Conservation (phyloP, 2,329 filamentous ascomycete species). For the Claviceps fusiformis region DNA sequence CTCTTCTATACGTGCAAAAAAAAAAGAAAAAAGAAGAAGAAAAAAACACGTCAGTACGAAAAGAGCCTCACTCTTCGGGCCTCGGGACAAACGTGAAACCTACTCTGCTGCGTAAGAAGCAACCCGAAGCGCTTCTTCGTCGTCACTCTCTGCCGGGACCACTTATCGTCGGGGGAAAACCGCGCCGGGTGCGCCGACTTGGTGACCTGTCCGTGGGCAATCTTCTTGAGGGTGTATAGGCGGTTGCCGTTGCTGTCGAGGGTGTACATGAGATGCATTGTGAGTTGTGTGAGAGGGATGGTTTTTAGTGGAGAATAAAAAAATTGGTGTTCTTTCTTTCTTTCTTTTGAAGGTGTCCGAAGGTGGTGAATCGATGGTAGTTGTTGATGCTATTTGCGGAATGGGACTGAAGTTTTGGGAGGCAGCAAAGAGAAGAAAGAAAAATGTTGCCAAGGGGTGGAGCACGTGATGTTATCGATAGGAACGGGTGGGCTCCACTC, state of each 20-base stretch:
- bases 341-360: no score
- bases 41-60: no score
- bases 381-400: not conserved
- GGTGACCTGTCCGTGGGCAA: slow-evolving; percentile 69
- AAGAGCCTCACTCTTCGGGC: no score
- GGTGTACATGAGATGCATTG: slow-evolving; percentile 66
- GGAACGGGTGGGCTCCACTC: not conserved
- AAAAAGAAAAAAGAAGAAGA: not conserved
- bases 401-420: no score
- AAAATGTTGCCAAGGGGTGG: not conserved
- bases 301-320: no score
- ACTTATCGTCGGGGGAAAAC: slow-evolving; percentile 98
- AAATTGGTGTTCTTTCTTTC: not conserved
- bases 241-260: slow-evolving; percentile 72
- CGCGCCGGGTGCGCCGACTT: slow-evolving; percentile 92
- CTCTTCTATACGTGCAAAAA: no score
- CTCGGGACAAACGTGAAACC: no score
- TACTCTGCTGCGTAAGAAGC: slow-evolving; percentile 66
- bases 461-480: slow-evolving; percentile 13
- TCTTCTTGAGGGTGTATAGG: slow-evolving; percentile 90
- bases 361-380: not conserved
- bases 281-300: not conserved
- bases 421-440: not conserved
- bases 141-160: slow-evolving; percentile 88
- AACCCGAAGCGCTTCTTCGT: slow-evolving; percentile 88